These are phyloP conservation scores for Sungouiella thailandica DNA, from an alignment of 805 yeast genomes.

Conservation along the genomic window DNA sequence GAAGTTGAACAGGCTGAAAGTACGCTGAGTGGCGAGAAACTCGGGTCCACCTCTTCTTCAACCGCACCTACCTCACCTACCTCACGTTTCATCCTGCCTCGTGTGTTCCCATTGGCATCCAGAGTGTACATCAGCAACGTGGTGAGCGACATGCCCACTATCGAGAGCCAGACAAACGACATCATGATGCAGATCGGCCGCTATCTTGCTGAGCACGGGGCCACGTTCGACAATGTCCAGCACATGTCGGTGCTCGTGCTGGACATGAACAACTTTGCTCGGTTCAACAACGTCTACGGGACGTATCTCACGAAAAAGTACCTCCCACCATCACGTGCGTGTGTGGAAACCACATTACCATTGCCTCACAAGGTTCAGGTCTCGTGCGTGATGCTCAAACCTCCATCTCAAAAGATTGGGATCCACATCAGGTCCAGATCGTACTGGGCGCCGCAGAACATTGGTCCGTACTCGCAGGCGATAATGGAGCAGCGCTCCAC, in stretches of 20 bases:
- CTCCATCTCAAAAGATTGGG: conserved; percentile 45
- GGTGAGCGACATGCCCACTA: conserved; percentile 11
- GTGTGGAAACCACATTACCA: conserved; percentile 61
- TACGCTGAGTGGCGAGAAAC: too few relatives aligned
- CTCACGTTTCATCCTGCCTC: background rate
- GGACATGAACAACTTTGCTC: conserved; percentile 60
- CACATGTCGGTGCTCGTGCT: conserved; percentile 56
- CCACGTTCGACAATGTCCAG: conserved; percentile 46
- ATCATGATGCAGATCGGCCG: conserved; percentile 43
- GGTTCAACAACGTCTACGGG: conserved; percentile 59
- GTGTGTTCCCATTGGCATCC: conserved; percentile 8
- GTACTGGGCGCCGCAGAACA: conserved; percentile 98
- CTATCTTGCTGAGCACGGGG: conserved; percentile 23
- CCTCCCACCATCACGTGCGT: conserved; percentile 83
- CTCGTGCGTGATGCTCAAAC: conserved; percentile 50
- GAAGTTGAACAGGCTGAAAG: too few relatives aligned
- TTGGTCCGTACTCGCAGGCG: conserved; percentile 95
- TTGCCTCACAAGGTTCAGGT: conserved; percentile 41
- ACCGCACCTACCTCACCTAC: background rate
- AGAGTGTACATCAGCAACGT: conserved; percentile 28
- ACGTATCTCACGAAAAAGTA: conserved; percentile 50
- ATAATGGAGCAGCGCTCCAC: conserved; percentile 37
- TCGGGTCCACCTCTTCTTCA: too few relatives aligned
- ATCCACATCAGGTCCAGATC: conserved; percentile 90
- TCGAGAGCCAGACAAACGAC: conserved; percentile 40